phyloP scores from a whole-genome alignment of 2,329 filamentous ascomycete genomes.

The Aspergillus candidus region DNA sequence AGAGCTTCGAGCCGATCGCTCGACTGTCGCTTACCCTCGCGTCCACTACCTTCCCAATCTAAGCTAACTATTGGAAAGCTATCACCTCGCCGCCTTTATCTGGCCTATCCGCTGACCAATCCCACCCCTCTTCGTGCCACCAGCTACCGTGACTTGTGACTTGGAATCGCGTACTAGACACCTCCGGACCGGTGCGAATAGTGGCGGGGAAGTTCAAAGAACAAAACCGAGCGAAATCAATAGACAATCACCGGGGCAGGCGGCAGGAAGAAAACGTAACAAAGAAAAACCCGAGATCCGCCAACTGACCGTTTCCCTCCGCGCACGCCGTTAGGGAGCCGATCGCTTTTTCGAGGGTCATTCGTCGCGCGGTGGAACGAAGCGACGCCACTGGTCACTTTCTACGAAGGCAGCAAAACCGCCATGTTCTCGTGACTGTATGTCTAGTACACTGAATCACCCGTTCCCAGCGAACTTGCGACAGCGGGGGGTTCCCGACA shows the following conservation, averaged over 20 bases:
- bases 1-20: not conserved
- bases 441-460: slow-evolving; percentile 17
- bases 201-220: too few relatives aligned
- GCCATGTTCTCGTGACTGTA: slow-evolving; percentile 19
- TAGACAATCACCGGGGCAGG: too few relatives aligned
- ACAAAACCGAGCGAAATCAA: too few relatives aligned
- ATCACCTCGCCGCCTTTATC: not conserved
- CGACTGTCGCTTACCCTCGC: slow-evolving; percentile 4
- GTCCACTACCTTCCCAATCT: slow-evolving; percentile 1
- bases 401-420: slow-evolving; percentile 8
- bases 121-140: slow-evolving; percentile 2
- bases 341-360: too few relatives aligned
- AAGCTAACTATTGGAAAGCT: slow-evolving; percentile 9
- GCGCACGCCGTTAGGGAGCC: too few relatives aligned
- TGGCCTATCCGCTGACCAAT: not conserved
- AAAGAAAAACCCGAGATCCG: too few relatives aligned
- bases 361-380: too few relatives aligned
- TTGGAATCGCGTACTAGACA: too few relatives aligned
- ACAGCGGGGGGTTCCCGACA: slow-evolving; percentile 14
- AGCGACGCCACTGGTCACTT: not conserved
- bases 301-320: too few relatives aligned
- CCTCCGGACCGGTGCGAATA: too few relatives aligned
- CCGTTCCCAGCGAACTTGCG: slow-evolving; percentile 13
- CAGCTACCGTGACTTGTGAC: not conserved
- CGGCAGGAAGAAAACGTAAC: too few relatives aligned